A percentile compares a stretch with the other conserved stretches of the same genome.
These are phyloP conservation scores for Glycine soja DNA, from an alignment of 306 rosid genomes.

Conservation along the genomic window DNA sequence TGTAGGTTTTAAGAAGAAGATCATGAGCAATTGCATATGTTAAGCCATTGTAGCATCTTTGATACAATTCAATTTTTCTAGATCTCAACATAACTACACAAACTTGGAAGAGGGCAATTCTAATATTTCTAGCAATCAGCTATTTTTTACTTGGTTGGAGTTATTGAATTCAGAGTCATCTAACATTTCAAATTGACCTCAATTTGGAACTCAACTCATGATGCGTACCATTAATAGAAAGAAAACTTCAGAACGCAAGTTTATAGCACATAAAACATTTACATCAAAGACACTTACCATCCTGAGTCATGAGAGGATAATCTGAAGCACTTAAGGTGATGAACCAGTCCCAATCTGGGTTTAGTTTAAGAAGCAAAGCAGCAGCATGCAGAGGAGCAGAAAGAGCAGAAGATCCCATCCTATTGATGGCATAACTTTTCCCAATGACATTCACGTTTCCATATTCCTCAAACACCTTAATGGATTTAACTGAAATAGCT, in stretches of 20 bases:
- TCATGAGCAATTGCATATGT: not conserved
- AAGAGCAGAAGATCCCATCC: slow-evolving; percentile 73
- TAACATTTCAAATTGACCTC: slow-evolving; percentile 24
- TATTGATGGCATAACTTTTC: slow-evolving; percentile 61
- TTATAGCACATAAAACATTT: not conserved
- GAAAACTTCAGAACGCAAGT: slow-evolving; percentile 6
- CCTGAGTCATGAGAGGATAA: slow-evolving; percentile 77
- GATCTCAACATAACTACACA: slow-evolving; percentile 28
- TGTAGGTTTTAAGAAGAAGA: not conserved
- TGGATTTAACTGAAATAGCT: slow-evolving; percentile 56
- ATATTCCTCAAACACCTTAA: slow-evolving; percentile 53
- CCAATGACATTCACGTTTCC: slow-evolving; percentile 77
- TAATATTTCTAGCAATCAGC: slow-evolving; percentile 20
- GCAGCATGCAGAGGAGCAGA: slow-evolving; percentile 76
- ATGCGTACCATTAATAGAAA: not conserved
- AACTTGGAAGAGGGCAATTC: slow-evolving; percentile 33
- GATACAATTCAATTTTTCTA: not conserved
- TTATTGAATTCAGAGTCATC: not conserved
- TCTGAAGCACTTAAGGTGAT: slow-evolving; percentile 71
- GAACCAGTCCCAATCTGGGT: slow-evolving; percentile 78
- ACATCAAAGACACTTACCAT: slow-evolving; percentile 56
- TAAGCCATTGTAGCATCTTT: not conserved
- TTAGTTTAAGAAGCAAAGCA: slow-evolving; percentile 72
- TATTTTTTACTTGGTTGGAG: slow-evolving; percentile 19
- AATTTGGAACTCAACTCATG: slow-evolving; percentile 9